A percentile compares a stretch with the other conserved stretches of the same genome.
Evolutionary conservation across 306 rosid genomes (phyloP).

Genomic region (Carpinus viminea): DNA sequence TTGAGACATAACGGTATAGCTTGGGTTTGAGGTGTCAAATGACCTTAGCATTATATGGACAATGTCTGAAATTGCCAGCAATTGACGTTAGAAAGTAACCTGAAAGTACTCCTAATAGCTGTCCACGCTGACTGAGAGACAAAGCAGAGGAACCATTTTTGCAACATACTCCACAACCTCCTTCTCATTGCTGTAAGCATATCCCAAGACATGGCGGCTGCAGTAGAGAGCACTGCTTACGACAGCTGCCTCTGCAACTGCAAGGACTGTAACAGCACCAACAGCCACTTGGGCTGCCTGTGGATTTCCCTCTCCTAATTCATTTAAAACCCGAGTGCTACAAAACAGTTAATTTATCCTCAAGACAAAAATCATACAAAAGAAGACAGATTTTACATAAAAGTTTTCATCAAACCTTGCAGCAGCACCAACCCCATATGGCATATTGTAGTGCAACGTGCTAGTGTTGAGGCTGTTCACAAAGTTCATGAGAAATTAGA

Average conservation of each 20-base stretch:
- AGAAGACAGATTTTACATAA: not conserved
- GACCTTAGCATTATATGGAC: too few species aligned
- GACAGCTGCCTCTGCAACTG: conserved; percentile 37
- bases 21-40: too few species aligned
- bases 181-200: conserved; percentile 55
- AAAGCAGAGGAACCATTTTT: conserved; percentile 51
- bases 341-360: not conserved
- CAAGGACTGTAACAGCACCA: conserved; percentile 36
- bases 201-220: conserved; percentile 40
- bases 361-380: not conserved
- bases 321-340: conserved; percentile 71
- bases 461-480: conserved; percentile 52
- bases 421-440: conserved; percentile 61
- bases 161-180: conserved; percentile 46
- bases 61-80: too few species aligned
- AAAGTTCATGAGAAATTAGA: conserved; percentile 16
- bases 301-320: conserved; percentile 65
- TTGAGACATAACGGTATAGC: too few species aligned
- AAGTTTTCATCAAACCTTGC: conserved; percentile 43
- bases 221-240: conserved; percentile 37
- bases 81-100: conserved; percentile 17
- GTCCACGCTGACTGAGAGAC: conserved; percentile 45
- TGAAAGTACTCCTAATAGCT: conserved; percentile 34
- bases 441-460: conserved; percentile 50
- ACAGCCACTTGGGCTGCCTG: conserved; percentile 43